These are phyloP conservation scores for Fomitiporia mediterranea DNA, from an alignment of 1,284 basidiomycete species.

Conservation along the genomic window DNA sequence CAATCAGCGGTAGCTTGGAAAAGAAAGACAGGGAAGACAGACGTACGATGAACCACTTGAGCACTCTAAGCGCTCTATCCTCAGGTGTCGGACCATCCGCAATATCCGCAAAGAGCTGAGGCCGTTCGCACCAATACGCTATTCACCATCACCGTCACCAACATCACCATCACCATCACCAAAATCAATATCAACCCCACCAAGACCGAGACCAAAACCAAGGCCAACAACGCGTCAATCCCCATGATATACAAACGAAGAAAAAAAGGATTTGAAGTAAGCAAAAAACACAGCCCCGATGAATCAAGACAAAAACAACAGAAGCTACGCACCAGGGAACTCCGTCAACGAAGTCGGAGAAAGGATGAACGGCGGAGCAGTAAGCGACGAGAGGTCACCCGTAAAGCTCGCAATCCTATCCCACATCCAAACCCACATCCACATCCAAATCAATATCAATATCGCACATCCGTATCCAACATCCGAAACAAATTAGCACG, in stretches of 20 bases:
- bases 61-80: slow-evolving; percentile 68
- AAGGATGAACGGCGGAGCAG: slow-evolving; percentile 92
- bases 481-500: too few species aligned
- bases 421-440: too few species aligned
- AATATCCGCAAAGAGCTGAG: slow-evolving; percentile 80
- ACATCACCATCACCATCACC: too few species aligned
- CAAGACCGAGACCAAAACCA: too few species aligned
- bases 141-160: too few species aligned
- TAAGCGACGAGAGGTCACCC: slow-evolving; percentile 91
- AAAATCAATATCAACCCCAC: too few species aligned
- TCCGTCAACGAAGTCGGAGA: slow-evolving; percentile 83
- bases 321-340: slow-evolving; percentile 65
- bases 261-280: too few species aligned
- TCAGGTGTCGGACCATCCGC: slow-evolving; percentile 69
- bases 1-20: slow-evolving; percentile 13
- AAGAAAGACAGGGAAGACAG: not conserved
- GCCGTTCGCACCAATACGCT: slow-evolving; percentile 93
- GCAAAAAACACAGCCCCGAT: too few species aligned
- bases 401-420: slow-evolving; percentile 75
- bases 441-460: too few species aligned
- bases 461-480: too few species aligned
- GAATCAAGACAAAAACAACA: not conserved
- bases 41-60: slow-evolving; percentile 87
- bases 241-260: too few species aligned
- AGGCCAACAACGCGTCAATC: too few species aligned